Conservation (phyloP, 176 grass and related monocot species). For the Pontederia paniculata region DNA sequence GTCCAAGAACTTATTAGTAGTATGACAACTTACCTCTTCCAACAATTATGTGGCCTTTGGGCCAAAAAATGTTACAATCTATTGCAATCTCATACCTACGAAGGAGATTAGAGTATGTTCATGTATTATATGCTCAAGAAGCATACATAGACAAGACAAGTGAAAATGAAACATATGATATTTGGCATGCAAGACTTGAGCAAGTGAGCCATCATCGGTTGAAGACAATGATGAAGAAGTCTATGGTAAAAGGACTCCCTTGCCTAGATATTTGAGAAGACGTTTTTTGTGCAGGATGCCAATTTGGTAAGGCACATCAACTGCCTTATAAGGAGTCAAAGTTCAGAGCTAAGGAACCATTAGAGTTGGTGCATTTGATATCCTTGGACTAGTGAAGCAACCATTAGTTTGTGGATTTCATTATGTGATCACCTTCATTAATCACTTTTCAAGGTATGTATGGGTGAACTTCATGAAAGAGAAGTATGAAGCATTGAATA, state of each 20-base stretch:
- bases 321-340: constrained; percentile 3
- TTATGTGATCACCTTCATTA: constrained; percentile 1
- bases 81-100: not conserved
- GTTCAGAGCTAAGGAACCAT: not conserved
- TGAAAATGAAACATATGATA: not conserved
- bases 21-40: not conserved
- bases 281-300: not conserved
- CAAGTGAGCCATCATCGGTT: not conserved
- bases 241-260: not conserved
- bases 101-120: not conserved
- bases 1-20: not conserved
- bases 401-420: not conserved
- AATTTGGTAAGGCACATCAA: constrained; percentile 18
- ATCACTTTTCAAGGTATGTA: not conserved
- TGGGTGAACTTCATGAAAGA: constrained; percentile 15
- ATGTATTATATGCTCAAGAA: not conserved
- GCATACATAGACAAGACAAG: not conserved
- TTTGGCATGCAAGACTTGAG: not conserved
- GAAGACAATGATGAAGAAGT: not conserved
- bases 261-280: not conserved
- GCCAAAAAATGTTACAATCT: constrained; percentile 2
- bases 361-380: constrained; percentile 23
- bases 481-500: constrained; percentile 2
- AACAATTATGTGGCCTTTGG: constrained; percentile 8
- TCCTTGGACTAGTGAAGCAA: constrained; percentile 14